phyloP scores from a whole-genome alignment of 495 filamentous ascomycete genomes.

The Podospora tetraspora region DNA sequence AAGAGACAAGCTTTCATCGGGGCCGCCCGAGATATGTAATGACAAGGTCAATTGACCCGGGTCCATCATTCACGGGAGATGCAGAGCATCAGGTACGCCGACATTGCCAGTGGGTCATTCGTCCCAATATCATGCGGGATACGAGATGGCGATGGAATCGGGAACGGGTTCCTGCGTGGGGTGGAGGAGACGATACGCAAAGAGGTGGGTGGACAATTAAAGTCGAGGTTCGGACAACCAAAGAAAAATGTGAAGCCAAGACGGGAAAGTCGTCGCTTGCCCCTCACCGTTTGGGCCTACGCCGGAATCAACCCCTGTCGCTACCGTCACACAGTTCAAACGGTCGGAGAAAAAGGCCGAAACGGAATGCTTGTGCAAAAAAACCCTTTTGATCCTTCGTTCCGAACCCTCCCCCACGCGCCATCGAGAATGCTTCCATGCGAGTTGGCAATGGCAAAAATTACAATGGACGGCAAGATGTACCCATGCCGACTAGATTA shows the following conservation, averaged over 20 bases:
- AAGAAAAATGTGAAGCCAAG: neutral
- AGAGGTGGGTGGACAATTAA: neutral
- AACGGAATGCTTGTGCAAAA: neutral
- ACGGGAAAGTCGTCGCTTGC: neutral
- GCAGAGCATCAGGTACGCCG: too few relatives aligned
- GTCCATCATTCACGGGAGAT: neutral
- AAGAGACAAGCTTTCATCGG: neutral
- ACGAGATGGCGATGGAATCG: neutral
- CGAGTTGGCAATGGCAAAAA: neutral
- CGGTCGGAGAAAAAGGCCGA: neutral
- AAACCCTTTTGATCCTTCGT: neutral
- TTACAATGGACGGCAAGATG: neutral
- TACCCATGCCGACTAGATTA: neutral
- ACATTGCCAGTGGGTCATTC: neutral
- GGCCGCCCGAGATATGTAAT: neutral
- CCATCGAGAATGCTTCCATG: neutral
- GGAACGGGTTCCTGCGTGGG: neutral
- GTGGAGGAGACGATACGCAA: neutral
- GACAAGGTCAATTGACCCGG: neutral
- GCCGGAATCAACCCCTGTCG: neutral
- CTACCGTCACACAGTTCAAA: neutral
- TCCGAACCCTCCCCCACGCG: neutral
- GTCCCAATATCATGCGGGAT: neutral
- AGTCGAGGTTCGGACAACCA: too few relatives aligned
- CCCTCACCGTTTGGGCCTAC: neutral